Evolutionary conservation across 106 monocot genomes (phyloP).

Genomic region (Hemerocallis citrina): DNA sequence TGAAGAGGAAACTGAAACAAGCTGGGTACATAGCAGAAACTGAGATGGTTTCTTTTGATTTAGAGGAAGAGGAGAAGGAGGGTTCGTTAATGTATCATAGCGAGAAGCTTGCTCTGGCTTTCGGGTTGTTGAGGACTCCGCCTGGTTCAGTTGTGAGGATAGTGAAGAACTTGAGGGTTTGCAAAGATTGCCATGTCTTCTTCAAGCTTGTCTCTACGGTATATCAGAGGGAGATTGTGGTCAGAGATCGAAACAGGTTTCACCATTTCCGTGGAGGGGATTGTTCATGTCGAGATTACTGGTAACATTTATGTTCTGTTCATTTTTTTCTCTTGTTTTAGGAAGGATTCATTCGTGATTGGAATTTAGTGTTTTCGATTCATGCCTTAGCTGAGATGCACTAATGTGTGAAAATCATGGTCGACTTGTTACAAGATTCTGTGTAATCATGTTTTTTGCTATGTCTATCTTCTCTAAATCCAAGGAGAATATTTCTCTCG

Average conservation of each 20-base stretch:
- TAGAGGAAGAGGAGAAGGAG: constrained; percentile 29
- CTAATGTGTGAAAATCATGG: too few species aligned
- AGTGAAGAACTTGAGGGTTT: constrained; percentile 26
- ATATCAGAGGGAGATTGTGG: constrained; percentile 1
- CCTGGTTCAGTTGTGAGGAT: constrained; percentile 13
- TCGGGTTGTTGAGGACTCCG: constrained; percentile 12
- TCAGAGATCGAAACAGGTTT: background rate
- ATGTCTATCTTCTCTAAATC: too few species aligned
- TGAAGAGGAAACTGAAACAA: constrained; percentile 11
- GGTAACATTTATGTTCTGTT: too few species aligned
- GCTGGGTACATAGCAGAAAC: constrained; percentile 16
- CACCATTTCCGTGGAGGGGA: background rate
- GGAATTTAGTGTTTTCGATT: too few species aligned
- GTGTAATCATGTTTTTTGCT: too few species aligned
- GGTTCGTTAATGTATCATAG: constrained; percentile 20
- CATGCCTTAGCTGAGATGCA: too few species aligned
- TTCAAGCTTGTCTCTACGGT: background rate
- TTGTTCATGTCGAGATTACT: background rate
- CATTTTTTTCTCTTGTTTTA: too few species aligned
- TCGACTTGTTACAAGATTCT: constrained; percentile 5
- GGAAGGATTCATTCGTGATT: too few species aligned
- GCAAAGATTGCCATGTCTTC: background rate
- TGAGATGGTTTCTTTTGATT: constrained; percentile 17
- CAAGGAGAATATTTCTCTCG: too few species aligned
- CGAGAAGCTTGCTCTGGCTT: constrained; percentile 34